Base-by-base conservation (phyloP, 257 asterid species). In the Solanum clarkiae region DNA sequence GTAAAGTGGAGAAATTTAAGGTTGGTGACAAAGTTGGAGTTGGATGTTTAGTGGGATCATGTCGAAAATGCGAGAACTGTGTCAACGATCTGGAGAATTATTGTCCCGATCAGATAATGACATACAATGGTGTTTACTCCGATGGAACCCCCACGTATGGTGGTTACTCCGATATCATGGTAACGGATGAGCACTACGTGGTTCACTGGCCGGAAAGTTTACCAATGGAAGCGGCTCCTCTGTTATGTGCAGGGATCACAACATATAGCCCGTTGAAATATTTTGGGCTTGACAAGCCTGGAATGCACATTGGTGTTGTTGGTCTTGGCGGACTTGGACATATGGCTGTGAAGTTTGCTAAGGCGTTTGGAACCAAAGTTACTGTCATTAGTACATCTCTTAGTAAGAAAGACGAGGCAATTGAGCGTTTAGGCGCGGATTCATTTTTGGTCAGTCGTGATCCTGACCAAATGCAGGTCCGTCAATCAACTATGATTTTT, bases 301-400 rank as follows among this genome's bases (percentile, higher is more conserved):
- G 90, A 18, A 24, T 79, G 80, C 79, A 60, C 53, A 47, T 88
- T 47, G 88, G 88, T 22, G 86, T 88, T 66, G 90, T 88, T 6
- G 90, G 90, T 9, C 86, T 88, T 8, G 90, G 90, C 16, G 88
- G 90, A 0, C 22, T 88, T 11, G 90, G 90, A 9, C 88, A 88
- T 83, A 77, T 88, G 42, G 88, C 86, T 40, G 88, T 85, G 10
- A 88, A 88, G 74, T 88, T 85, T 40, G 86, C 87, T 8, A 88
- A 88, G 83, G 90, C 88, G 6, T 80, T 88, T 8, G 87, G 88
- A 1, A 20, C 72, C 9, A 88, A 69, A 75, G 87, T 86, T 22
- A 88, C 87, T 7, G 88, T 86, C 1, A 88, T 88, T 18, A 88
- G 90, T 84, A 83, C 85, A n/a, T 24, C 84, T 10, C 74, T 85